Percentiles rank a stretch among this genome's conserved stretches.
Evolutionary conservation across 2,329 filamentous ascomycete species (phyloP).

Genomic region (Aaosphaeria arxii): DNA sequence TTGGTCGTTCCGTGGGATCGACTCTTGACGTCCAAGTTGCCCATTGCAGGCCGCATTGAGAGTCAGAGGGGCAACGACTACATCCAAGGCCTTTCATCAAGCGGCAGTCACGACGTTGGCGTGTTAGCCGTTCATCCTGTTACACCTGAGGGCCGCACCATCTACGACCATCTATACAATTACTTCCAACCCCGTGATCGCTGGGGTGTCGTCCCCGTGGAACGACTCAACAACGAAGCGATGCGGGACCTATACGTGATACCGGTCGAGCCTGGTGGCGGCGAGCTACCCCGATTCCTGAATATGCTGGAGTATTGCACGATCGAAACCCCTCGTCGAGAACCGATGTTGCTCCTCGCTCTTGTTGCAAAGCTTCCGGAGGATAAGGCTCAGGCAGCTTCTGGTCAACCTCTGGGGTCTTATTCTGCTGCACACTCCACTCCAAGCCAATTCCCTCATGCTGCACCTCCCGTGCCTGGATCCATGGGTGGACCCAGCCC

Average conservation of each 20-base stretch:
- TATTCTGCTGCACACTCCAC: conserved; percentile 14
- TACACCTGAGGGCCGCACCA: conserved; percentile 55
- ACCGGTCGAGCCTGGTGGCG: conserved; percentile 71
- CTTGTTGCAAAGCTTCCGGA: conserved; percentile 64
- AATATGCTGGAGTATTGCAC: conserved; percentile 82
- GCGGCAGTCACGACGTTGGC: conserved; percentile 76
- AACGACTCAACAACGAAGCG: conserved; percentile 61
- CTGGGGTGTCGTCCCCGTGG: conserved; percentile 71
- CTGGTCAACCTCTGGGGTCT: conserved; percentile 23
- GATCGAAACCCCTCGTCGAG: conserved; percentile 67
- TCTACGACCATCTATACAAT: conserved; percentile 74
- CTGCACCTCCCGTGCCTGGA: conserved; percentile 16
- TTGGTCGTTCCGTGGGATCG: conserved; percentile 68
- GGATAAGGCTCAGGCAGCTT: conserved; percentile 25
- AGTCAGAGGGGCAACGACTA: conserved; percentile 85
- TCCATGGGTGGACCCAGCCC: conserved; percentile 22
- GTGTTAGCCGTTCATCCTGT: conserved; percentile 70
- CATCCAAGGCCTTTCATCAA: conserved; percentile 81
- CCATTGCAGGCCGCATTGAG: conserved; percentile 76
- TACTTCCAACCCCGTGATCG: conserved; percentile 81
- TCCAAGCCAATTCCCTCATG: conserved; percentile 11
- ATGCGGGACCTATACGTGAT: conserved; percentile 91
- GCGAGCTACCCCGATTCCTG: conserved; percentile 76
- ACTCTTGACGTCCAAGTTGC: conserved; percentile 68
- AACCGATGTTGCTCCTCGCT: conserved; percentile 77